These are phyloP conservation scores for Mycena crocata DNA, from an alignment of 768 basidiomycete genomes.

Conservation along the genomic window DNA sequence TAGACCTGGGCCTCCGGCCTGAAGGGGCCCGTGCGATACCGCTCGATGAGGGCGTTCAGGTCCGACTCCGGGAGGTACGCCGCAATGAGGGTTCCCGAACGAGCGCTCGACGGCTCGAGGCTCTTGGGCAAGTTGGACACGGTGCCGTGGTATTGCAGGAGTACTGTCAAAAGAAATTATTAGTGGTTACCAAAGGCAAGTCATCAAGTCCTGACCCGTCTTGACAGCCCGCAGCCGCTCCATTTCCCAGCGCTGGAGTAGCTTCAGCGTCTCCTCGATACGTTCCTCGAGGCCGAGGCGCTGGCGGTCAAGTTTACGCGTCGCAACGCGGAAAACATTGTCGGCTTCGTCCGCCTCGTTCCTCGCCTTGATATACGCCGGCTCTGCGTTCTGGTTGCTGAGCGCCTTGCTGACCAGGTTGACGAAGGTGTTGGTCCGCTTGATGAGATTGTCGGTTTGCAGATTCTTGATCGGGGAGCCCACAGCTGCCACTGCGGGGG, in stretches of 20 bases:
- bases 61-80: constrained; percentile 92
- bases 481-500: constrained; percentile 34
- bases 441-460: constrained; percentile 66
- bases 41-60: constrained; percentile 88
- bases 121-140: constrained; percentile 77
- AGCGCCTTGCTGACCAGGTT: constrained; percentile 81
- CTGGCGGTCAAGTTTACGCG: constrained; percentile 87
- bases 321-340: constrained; percentile 78
- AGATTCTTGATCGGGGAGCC: constrained; percentile 39
- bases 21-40: constrained; percentile 94
- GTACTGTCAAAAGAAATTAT: constrained; percentile 55
- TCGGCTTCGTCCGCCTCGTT: constrained; percentile 87
- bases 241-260: constrained; percentile 86
- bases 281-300: constrained; percentile 88
- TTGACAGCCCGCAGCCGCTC: constrained; percentile 88
- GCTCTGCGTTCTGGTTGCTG: constrained; percentile 65
- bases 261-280: constrained; percentile 84
- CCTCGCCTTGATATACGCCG: constrained; percentile 75
- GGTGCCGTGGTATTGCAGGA: constrained; percentile 90
- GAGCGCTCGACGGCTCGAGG: constrained; percentile 72
- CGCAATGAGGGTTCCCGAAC: constrained; percentile 80
- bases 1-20: constrained; percentile 87
- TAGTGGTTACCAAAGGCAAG: not conserved
- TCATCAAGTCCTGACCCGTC: constrained; percentile 62
- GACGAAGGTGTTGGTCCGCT: constrained; percentile 76